A percentile compares a stretch with the other conserved stretches of the same genome.
Evolutionary conservation across 2,329 filamentous ascomycete species (phyloP).

Genomic region (Microdochium bolleyi): DNA sequence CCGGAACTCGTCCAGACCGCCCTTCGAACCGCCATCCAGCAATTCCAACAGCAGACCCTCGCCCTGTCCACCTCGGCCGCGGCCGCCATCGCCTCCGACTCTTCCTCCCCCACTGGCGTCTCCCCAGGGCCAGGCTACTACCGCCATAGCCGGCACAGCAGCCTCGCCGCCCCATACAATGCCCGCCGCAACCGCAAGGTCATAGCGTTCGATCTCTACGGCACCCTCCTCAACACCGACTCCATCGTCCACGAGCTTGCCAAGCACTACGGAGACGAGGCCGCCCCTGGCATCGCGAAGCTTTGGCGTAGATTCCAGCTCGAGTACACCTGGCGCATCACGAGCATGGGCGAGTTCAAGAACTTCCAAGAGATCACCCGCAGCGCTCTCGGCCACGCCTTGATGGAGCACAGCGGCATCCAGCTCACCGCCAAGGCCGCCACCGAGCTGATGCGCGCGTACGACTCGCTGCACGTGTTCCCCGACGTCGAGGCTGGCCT

Average conservation of each 20-base stretch:
- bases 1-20: background rate
- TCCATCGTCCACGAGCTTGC: constrained; percentile 56
- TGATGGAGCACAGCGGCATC: constrained; percentile 43
- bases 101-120: background rate
- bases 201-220: constrained; percentile 70
- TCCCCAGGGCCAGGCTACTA: background rate
- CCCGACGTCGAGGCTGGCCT: constrained; percentile 53
- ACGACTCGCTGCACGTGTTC: constrained; percentile 57
- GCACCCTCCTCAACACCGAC: constrained; percentile 64
- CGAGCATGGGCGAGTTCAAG: constrained; percentile 62
- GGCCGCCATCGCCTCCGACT: background rate
- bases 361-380: constrained; percentile 56
- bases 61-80: background rate
- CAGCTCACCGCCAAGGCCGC: constrained; percentile 34
- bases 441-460: constrained; percentile 50
- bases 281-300: constrained; percentile 46
- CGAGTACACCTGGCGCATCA: constrained; percentile 71
- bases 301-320: constrained; percentile 64
- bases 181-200: constrained; percentile 18
- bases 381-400: constrained; percentile 54
- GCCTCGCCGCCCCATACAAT: background rate
- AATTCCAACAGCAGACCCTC: background rate
- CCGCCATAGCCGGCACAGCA: constrained; percentile 1
- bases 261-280: constrained; percentile 46
- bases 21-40: background rate